Percentiles rank a stretch among this genome's conserved stretches.
phyloP scores from a whole-genome alignment of 208 protist genomes.

The Phytomonas sp. region DNA sequence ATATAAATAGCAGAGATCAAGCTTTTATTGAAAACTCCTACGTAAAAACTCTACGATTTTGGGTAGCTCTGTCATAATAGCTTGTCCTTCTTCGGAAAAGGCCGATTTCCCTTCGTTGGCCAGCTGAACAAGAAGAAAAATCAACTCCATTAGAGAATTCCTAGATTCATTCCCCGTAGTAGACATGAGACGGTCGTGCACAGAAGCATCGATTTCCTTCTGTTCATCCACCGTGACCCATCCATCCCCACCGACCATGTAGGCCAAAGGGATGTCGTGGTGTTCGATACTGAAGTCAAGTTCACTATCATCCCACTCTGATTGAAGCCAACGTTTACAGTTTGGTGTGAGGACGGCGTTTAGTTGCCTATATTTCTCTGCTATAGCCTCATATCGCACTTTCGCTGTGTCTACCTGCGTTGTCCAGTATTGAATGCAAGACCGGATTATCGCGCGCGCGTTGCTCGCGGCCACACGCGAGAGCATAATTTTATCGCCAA shows the following conservation, averaged over 20 bases:
- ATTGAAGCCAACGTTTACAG: neutral
- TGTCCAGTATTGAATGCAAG: neutral
- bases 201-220: slow-evolving; percentile 21
- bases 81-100: slow-evolving; percentile 12
- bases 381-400: neutral
- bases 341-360: neutral
- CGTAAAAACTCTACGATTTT: slow-evolving; percentile 19
- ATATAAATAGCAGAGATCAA: neutral
- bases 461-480: slow-evolving; percentile 26
- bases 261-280: neutral
- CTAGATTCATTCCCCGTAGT: slow-evolving; percentile 13
- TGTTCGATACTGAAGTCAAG: neutral
- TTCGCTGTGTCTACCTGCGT: neutral
- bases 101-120: slow-evolving; percentile 24
- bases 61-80: slow-evolving; percentile 42
- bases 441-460: neutral
- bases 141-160: slow-evolving; percentile 32
- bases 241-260: neutral
- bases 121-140: slow-evolving; percentile 45
- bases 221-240: slow-evolving; percentile 27
- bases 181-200: slow-evolving; percentile 17
- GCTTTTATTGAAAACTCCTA: neutral
- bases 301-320: neutral
- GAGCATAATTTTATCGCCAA: slow-evolving; percentile 31
- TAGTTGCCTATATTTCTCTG: neutral